Evolutionary conservation across 2,329 filamentous ascomycete species (phyloP), one percentile per base, ranked within the genome.

Genomic region (Alternaria ventricosa): DNA sequence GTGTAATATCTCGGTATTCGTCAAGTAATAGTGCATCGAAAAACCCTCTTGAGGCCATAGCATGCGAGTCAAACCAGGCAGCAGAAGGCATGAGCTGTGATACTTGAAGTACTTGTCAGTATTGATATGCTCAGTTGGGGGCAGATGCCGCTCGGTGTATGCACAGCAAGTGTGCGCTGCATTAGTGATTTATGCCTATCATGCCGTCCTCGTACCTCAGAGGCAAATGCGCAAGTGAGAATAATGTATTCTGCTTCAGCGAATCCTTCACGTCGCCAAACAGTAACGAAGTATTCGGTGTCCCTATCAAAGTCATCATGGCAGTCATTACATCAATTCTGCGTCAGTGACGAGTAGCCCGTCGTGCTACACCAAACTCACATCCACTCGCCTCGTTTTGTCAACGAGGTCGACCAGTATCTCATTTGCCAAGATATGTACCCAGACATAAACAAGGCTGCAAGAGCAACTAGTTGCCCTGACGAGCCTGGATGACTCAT

Each of bases 11-110:
- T 22, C 20, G 20, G 20, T 22, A 22, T 22, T 22, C 20, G 23
- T n/a, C 15, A 18, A 1, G 2, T 2, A 2, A 41, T 2, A 3
- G 36, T 41, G 36, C n/a, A 41, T 41, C 36, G 18, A 41, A 5
- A 8, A 10, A 41, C 0, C 9, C 1, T 18, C 2, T 10, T 3
- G 4, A 41, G 15, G 9, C n/a, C 9, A 15, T 1, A 6, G 0
- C 9, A 8, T 41, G 7, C 2, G 36, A 41, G 36, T 18, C 36
- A 18, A 41, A 18, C 8, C 9, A 41, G 15, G 10, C n/a, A 41
- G 36, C 36, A 41, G 0, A 2, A 2, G 10, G 0, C n/a, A 41
- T 41, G 36, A 41, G n/a, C n/a, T 41, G 36, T 18, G n/a, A 41
- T 9, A 41, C 36, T 41, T 18, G 0, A 6, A 18, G n/a, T 18